These are phyloP conservation scores for Hyaloscypha variabilis DNA, from an alignment of 495 filamentous ascomycete species.

Conservation along the genomic window DNA sequence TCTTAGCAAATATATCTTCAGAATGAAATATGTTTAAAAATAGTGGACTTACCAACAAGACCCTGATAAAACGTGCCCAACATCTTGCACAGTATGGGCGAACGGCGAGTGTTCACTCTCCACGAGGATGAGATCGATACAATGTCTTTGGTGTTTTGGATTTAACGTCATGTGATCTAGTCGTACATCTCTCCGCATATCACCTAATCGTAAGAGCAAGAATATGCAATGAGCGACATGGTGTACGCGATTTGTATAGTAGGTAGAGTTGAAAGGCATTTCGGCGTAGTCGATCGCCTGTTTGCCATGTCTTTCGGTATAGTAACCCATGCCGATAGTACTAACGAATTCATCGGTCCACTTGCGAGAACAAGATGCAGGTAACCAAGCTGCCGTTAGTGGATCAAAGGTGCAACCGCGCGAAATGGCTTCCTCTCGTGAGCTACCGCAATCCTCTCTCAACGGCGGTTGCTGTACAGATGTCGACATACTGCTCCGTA, in stretches of 20 bases:
- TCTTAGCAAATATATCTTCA: constrained; percentile 7
- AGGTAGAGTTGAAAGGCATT: constrained; percentile 14
- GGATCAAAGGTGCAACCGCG: constrained; percentile 12
- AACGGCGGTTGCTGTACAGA: constrained; percentile 6
- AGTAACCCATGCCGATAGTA: constrained; percentile 8
- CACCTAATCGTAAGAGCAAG: constrained; percentile 13
- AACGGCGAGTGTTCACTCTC: constrained; percentile 11
- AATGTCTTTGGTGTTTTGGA: constrained; percentile 12
- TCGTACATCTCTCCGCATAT: constrained; percentile 2
- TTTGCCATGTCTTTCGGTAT: constrained; percentile 8
- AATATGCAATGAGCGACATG: constrained; percentile 17
- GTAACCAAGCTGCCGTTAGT: constrained; percentile 13
- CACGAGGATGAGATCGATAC: constrained; percentile 8
- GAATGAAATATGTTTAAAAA: constrained; percentile 2
- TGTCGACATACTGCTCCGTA: background rate
- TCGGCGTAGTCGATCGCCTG: constrained; percentile 7
- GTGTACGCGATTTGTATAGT: constrained; percentile 14
- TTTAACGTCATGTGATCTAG: constrained; percentile 9
- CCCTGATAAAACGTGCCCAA: constrained; percentile 6
- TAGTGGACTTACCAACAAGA: constrained; percentile 12
- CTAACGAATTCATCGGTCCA: constrained; percentile 9
- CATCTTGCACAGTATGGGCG: constrained; percentile 8
- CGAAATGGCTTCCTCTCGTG: constrained; percentile 15
- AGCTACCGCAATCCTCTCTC: constrained; percentile 4
- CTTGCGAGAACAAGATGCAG: constrained; percentile 19